A percentile compares a stretch with the other conserved stretches of the same genome.
These are phyloP conservation scores for Neurospora sp. DNA, from an alignment of 2,329 filamentous ascomycete species.

Conservation along the genomic window DNA sequence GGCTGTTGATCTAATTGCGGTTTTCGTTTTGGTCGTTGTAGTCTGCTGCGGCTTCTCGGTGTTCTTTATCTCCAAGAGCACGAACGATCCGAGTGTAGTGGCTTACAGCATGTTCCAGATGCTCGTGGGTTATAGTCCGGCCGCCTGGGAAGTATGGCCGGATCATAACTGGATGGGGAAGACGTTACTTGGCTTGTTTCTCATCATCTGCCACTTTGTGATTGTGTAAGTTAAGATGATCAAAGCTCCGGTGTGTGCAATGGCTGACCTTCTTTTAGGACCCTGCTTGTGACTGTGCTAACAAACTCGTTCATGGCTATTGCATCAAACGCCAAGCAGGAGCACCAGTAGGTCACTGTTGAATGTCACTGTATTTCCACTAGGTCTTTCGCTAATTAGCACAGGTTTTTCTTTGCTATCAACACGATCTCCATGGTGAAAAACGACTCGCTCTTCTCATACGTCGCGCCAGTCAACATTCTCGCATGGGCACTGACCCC, in stretches of 20 bases:
- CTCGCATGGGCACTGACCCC: slow-evolving; percentile 85
- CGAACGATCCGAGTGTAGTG: slow-evolving; percentile 61
- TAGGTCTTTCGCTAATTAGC: slow-evolving; percentile 4
- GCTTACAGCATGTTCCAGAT: slow-evolving; percentile 90
- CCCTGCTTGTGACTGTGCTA: slow-evolving; percentile 88
- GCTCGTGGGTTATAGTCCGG: slow-evolving; percentile 89
- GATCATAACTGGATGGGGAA: slow-evolving; percentile 71
- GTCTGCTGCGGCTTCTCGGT: slow-evolving; percentile 92
- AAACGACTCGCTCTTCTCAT: slow-evolving; percentile 92
- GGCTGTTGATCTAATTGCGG: slow-evolving; percentile 78
- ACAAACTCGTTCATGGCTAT: slow-evolving; percentile 96
- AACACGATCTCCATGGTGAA: slow-evolving; percentile 98
- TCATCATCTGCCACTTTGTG: slow-evolving; percentile 92
- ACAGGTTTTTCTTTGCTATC: slow-evolving; percentile 77
- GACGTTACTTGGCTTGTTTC: slow-evolving; percentile 65
- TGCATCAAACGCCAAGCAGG: slow-evolving; percentile 84
- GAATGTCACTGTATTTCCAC: background rate
- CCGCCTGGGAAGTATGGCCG: slow-evolving; percentile 82
- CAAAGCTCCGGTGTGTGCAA: background rate
- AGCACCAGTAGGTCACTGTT: slow-evolving; percentile 52
- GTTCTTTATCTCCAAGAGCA: slow-evolving; percentile 71
- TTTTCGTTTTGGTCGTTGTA: slow-evolving; percentile 75
- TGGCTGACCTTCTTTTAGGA: slow-evolving; percentile 32
- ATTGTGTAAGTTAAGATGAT: slow-evolving; percentile 50
- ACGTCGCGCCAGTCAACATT: slow-evolving; percentile 84